These are phyloP conservation scores for Auriscalpium microsporum DNA, from an alignment of 768 basidiomycete species.

Conservation along the genomic window DNA sequence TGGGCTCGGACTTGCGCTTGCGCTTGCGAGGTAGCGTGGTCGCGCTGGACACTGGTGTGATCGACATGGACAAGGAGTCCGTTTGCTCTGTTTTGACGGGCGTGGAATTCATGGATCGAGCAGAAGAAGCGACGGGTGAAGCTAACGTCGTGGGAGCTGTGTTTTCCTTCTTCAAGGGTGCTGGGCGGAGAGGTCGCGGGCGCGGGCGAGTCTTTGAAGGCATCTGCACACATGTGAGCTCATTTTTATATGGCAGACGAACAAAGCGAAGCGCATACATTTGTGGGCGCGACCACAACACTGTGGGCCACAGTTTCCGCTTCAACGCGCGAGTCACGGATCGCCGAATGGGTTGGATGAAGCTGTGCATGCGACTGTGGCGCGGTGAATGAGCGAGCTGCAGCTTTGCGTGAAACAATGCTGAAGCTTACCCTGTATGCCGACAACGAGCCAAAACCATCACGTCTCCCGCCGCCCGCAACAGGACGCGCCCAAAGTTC, in stretches of 20 bases:
- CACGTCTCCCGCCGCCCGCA: conserved; percentile 32
- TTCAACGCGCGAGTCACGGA: background rate
- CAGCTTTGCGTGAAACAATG: background rate
- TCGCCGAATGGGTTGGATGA: background rate
- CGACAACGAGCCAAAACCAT: conserved; percentile 40
- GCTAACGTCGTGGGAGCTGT: background rate
- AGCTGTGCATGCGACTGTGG: background rate
- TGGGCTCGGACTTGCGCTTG: background rate
- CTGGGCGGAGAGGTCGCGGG: background rate
- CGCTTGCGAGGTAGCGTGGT: background rate
- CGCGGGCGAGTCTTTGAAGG: background rate
- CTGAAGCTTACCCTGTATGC: conserved; percentile 34
- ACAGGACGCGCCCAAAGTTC: conserved; percentile 24
- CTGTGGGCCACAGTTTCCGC: background rate
- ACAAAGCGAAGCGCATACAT: background rate
- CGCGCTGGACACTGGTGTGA: background rate
- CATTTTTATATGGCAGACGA: background rate
- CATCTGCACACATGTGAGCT: background rate
- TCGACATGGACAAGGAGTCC: background rate
- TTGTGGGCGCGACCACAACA: background rate
- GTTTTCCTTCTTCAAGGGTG: conserved; percentile 2
- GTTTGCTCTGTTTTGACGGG: too few relatives aligned
- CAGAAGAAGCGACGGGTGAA: too few relatives aligned
- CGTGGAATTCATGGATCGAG: too few relatives aligned
- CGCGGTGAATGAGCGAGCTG: background rate